Evolutionary conservation across 2,329 filamentous ascomycete species (phyloP).

Genomic region (Cytospora paraplurivora): DNA sequence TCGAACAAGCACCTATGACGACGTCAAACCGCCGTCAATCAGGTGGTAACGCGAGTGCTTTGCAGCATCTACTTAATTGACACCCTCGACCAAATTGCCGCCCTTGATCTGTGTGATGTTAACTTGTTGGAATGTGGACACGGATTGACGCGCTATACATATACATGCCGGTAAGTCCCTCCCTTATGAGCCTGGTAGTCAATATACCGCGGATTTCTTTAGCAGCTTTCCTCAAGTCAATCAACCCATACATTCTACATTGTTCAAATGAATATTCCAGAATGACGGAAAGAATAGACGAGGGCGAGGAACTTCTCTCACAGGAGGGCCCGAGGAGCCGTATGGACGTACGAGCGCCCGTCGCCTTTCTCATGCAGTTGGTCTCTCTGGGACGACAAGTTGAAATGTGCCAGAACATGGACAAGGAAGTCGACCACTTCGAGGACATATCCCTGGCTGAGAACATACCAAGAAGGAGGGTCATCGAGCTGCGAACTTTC

Average conservation of each 20-base stretch:
- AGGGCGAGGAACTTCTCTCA: constrained; percentile 21
- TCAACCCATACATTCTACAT: not conserved
- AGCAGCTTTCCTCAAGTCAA: not conserved
- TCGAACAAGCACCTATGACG: constrained; percentile 1
- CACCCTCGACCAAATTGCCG: not conserved
- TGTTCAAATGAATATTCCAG: not conserved
- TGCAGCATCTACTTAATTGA: constrained; percentile 2
- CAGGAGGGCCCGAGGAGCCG: constrained; percentile 3
- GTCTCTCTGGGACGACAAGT: not conserved
- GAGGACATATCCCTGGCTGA: constrained; percentile 13
- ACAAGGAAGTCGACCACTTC: constrained; percentile 1
- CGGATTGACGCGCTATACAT: constrained; percentile 3
- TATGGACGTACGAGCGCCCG: not conserved
- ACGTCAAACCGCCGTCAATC: not conserved
- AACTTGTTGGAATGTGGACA: constrained; percentile 11
- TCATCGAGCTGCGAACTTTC: constrained; percentile 10
- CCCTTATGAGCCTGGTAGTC: not conserved
- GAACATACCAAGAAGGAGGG: not conserved
- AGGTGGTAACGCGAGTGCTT: not conserved
- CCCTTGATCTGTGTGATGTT: not conserved
- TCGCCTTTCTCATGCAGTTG: not conserved
- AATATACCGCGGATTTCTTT: not conserved
- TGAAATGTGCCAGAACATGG: not conserved
- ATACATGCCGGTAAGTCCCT: not conserved
- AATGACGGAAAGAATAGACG: constrained; percentile 18